Evolutionary conservation across 495 filamentous ascomycete species (phyloP).

Genomic region (Neurospora sp.): DNA sequence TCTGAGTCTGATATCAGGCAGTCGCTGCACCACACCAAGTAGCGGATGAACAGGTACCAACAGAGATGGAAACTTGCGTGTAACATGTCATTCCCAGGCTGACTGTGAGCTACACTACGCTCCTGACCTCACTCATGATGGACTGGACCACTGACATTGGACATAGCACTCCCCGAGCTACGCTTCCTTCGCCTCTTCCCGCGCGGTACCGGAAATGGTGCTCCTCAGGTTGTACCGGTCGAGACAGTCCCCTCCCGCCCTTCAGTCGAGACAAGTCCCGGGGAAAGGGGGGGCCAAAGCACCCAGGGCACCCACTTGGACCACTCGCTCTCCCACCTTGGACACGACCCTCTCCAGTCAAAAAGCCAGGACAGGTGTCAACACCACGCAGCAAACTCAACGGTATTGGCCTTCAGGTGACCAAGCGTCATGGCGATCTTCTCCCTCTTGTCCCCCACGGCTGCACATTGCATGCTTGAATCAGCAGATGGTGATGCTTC

Average conservation of each 20-base stretch:
- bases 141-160: neutral
- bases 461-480: neutral
- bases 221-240: slow-evolving; percentile 6
- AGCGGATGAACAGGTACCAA: neutral
- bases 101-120: neutral
- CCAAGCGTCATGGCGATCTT: neutral
- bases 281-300: neutral
- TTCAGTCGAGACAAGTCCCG: neutral
- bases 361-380: neutral
- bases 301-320: neutral
- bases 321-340: neutral
- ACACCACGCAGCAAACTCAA: neutral
- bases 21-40: neutral
- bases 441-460: slow-evolving; percentile 1
- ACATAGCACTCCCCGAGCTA: neutral
- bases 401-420: neutral
- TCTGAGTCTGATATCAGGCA: neutral
- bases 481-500: slow-evolving; percentile 1
- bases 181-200: slow-evolving; percentile 17
- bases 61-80: neutral
- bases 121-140: neutral
- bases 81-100: neutral
- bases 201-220: slow-evolving; percentile 12
- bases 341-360: neutral
- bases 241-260: neutral